Conservation (phyloP, 2,329 filamentous ascomycete species). For the Penicillium sp. region DNA sequence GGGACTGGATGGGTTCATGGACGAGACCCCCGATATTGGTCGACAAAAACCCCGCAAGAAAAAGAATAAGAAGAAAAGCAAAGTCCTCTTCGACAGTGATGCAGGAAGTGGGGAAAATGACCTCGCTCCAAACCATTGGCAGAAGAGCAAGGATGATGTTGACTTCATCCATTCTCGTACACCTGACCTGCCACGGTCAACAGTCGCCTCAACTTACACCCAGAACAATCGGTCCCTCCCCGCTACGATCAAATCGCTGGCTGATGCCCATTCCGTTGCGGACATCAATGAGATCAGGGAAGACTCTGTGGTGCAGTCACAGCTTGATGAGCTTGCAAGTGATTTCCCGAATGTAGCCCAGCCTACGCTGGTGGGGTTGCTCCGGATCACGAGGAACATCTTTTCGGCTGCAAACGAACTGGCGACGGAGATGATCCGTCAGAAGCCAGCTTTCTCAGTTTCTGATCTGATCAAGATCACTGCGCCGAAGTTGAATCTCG, state of each 20-base stretch:
- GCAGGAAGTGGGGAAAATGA: slow-evolving; percentile 10
- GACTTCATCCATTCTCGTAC: slow-evolving; percentile 54
- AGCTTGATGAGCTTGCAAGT: slow-evolving; percentile 49
- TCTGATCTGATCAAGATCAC: slow-evolving; percentile 43
- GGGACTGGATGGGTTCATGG: slow-evolving; percentile 76
- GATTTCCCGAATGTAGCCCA: slow-evolving; percentile 51
- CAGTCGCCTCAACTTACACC: slow-evolving; percentile 55
- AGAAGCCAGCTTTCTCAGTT: slow-evolving; percentile 24
- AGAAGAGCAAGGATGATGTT: slow-evolving; percentile 51
- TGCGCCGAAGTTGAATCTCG: slow-evolving; percentile 19
- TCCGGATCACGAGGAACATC: slow-evolving; percentile 53
- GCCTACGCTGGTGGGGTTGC: slow-evolving; percentile 47
- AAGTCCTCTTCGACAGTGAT: slow-evolving; percentile 12
- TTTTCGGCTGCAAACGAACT: slow-evolving; percentile 55
- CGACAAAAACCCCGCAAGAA: slow-evolving; percentile 40
- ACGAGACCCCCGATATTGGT: slow-evolving; percentile 42
- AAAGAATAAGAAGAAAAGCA: slow-evolving; percentile 28
- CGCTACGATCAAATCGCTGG: slow-evolving; percentile 51
- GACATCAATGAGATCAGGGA: slow-evolving; percentile 32
- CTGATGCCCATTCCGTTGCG: slow-evolving; percentile 43
- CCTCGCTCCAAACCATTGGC: slow-evolving; percentile 50
- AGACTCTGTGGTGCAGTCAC: slow-evolving; percentile 41
- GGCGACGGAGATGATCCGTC: slow-evolving; percentile 47
- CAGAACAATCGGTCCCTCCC: slow-evolving; percentile 51
- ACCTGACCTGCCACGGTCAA: slow-evolving; percentile 40